These are phyloP conservation scores for Teratosphaeria nubilosa DNA, from an alignment of 2,329 filamentous ascomycete genomes.

Conservation along the genomic window DNA sequence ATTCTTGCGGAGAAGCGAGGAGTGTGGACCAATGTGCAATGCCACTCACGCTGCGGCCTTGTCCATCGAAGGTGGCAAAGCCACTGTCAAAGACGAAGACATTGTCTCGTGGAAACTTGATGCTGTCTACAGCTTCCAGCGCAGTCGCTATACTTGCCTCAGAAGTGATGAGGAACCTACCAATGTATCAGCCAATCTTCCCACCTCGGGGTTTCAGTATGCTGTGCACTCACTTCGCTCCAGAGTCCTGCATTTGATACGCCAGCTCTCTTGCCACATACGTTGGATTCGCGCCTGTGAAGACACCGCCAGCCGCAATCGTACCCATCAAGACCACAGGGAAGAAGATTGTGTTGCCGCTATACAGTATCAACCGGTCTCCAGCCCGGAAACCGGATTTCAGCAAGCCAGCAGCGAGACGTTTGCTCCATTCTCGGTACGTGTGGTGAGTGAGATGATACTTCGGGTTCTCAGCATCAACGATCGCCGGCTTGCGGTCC, in stretches of 20 bases:
- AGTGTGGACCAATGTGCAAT: conserved; percentile 56
- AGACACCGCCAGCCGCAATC: conserved; percentile 68
- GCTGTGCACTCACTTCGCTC: conserved; percentile 41
- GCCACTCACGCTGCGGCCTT: conserved; percentile 31
- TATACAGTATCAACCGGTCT: conserved; percentile 64
- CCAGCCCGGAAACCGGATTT: conserved; percentile 54
- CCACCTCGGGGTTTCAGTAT: no score
- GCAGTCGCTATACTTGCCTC: conserved; percentile 49
- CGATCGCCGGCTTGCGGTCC: conserved; percentile 37
- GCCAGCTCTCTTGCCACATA: conserved; percentile 63
- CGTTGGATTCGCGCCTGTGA: conserved; percentile 63
- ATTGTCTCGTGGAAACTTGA: conserved; percentile 43
- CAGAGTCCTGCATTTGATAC: conserved; percentile 64
- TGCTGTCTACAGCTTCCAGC: conserved; percentile 52
- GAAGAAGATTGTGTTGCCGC: conserved; percentile 63
- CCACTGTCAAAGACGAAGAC: conserved; percentile 58
- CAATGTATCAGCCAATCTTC: neutral
- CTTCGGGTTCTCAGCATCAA: conserved; percentile 58
- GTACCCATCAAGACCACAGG: conserved; percentile 61
- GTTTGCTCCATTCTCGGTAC: conserved; percentile 62
- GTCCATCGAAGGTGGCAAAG: conserved; percentile 35
- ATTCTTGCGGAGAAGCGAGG: conserved; percentile 42
- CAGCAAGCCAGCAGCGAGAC: conserved; percentile 54
- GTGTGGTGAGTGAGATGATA: conserved; percentile 54
- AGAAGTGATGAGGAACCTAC: conserved; percentile 52